Conservation (phyloP, 768 basidiomycete species). For the Saitozyma sp. region DNA sequence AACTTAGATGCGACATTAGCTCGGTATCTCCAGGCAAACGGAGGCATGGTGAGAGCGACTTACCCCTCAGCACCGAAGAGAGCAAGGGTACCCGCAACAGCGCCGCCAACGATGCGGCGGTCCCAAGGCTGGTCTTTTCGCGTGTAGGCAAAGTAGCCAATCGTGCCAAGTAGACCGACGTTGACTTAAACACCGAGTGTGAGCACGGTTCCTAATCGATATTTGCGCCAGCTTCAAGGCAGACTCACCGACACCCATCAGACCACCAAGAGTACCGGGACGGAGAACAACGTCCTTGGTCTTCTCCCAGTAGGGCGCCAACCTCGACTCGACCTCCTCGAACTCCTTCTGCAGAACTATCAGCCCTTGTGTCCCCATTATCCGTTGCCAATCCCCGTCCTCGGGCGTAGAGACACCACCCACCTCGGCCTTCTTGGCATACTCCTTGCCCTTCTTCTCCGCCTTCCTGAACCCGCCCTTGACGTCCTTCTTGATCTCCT, state of each 20-base stretch:
- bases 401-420: constrained; percentile 48
- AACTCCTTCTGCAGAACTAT: constrained; percentile 40
- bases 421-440: constrained; percentile 49
- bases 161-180: constrained; percentile 65
- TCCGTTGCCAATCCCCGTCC: constrained; percentile 19
- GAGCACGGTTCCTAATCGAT: neutral
- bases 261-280: constrained; percentile 70
- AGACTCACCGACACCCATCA: constrained; percentile 66
- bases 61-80: constrained; percentile 50
- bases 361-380: constrained; percentile 25
- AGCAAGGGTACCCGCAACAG: constrained; percentile 45
- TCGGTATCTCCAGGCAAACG: neutral
- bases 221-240: neutral
- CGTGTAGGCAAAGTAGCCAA: constrained; percentile 66
- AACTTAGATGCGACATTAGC: constrained; percentile 51
- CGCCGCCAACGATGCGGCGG: constrained; percentile 45
- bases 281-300: constrained; percentile 61
- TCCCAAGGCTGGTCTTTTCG: constrained; percentile 59
- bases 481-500: constrained; percentile 44
- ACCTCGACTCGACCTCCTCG: constrained; percentile 41
- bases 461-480: constrained; percentile 57
- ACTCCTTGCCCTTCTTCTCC: constrained; percentile 37
- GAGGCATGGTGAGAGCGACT: constrained; percentile 1
- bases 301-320: constrained; percentile 55
- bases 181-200: constrained; percentile 61